Evolutionary conservation across 352 stramenopile genomes (phyloP), one percentile per base, ranked within the genome.

Genomic region (Phytophthora sp.): DNA sequence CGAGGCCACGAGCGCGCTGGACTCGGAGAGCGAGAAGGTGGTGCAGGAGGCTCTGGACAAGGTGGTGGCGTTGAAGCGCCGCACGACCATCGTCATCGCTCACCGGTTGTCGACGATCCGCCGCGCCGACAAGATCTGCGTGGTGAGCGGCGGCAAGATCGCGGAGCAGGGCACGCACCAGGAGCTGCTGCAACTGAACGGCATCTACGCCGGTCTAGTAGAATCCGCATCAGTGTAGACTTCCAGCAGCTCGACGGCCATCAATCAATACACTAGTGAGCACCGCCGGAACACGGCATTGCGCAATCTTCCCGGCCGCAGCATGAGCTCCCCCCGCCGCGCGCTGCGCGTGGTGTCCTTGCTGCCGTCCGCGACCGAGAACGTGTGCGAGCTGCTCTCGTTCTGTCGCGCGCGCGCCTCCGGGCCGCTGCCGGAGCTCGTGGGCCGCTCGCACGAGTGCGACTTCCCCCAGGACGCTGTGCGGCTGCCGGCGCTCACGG

Each of bases 361-460:
- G 50, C 68, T 92, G 32, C 84, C 81, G 26, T 89, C 77, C 23
- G 79, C 81, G 5, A 92, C 84, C 2, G 84, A 92, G 66, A 83
- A 89, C 58, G 66, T 88, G 11, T 74, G 53, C n/a, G 66, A 63
- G 23, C 54, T 87, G 46, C 54, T 87, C 23, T 68, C 42, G n/a
- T n/a, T n/a, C n/a, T n/a, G n/a, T n/a, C 65, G 45, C 45, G 23
- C 54, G 48, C 3, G 64, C 6, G 4, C 35, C 23, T 32, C 34
- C 1, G 1, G 21, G 7, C 13, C 60, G 13, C 35, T 43, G n/a
- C 76, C 77, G 4, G 52, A 74, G 56, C 70, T 92, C 20, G 84
- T 92, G 12, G 84, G 77, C 1, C 73, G 84, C n/a, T 91, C 81
- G 17, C 84, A 92, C 55, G 84, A 92, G 54, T 92, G 84, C 62